A percentile compares a stretch with the other conserved stretches of the same genome.
phyloP scores from a whole-genome alignment of 805 yeast species.

The Candida krabiensis region DNA sequence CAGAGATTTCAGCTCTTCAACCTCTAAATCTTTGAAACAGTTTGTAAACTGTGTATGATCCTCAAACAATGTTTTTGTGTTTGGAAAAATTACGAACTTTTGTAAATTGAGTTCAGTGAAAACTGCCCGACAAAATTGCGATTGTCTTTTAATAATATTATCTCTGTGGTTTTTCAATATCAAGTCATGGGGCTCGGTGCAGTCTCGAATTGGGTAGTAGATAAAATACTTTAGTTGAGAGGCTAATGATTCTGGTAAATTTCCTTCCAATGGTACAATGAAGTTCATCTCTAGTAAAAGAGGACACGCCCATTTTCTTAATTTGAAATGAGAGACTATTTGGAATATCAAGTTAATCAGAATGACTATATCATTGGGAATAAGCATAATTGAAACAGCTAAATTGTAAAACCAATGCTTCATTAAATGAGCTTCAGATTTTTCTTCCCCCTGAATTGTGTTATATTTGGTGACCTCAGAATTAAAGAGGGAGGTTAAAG shows the following conservation, averaged over 20 bases:
- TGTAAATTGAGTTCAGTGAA: conserved; percentile 4
- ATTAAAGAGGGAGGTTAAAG: conserved; percentile 24
- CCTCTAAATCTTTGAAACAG: not conserved
- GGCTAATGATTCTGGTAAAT: not conserved
- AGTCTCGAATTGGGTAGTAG: conserved; percentile 43
- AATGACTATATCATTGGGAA: conserved; percentile 6
- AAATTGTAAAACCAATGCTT: conserved; percentile 30
- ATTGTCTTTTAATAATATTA: not conserved
- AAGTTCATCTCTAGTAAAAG: conserved; percentile 31
- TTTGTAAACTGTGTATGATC: conserved; percentile 3
- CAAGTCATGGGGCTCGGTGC: conserved; percentile 32
- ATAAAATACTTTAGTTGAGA: conserved; percentile 26
- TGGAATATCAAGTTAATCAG: conserved; percentile 27
- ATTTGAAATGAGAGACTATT: conserved; percentile 40
- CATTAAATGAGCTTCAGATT: conserved; percentile 19
- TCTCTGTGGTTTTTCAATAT: conserved; percentile 7
- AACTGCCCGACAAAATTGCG: not conserved
- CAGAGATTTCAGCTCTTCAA: conserved; percentile 3
- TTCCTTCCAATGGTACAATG: conserved; percentile 10
- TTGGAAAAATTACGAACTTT: conserved; percentile 6
- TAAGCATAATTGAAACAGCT: conserved; percentile 14
- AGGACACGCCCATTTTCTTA: conserved; percentile 37
- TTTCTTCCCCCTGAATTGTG: conserved; percentile 15
- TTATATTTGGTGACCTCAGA: conserved; percentile 19
- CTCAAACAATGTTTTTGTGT: conserved; percentile 1